Conservation (phyloP, 2,329 filamentous ascomycete genomes). For the Dactylellina drechsleri region DNA sequence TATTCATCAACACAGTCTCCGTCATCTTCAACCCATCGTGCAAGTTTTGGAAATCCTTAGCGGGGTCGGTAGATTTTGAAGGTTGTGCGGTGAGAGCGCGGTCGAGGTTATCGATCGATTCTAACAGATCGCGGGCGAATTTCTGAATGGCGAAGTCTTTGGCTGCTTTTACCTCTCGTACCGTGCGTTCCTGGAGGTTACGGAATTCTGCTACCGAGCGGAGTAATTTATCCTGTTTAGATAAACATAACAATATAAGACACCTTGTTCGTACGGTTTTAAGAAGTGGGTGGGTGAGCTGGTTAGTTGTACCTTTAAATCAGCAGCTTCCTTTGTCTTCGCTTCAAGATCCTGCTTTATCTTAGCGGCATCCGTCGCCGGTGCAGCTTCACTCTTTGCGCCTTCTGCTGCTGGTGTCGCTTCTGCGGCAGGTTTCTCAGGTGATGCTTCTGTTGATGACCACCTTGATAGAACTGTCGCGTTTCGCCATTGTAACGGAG, state of each 20-base stretch:
- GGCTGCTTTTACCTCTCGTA: constrained; percentile 86
- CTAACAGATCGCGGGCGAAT: constrained; percentile 93
- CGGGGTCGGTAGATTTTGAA: constrained; percentile 67
- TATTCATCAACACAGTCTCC: constrained; percentile 84
- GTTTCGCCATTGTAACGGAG: constrained; percentile 51
- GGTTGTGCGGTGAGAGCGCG: constrained; percentile 85
- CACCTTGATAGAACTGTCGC: constrained; percentile 41
- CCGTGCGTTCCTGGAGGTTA: constrained; percentile 94
- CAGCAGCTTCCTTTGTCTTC: constrained; percentile 77
- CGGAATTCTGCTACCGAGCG: constrained; percentile 95
- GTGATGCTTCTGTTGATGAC: constrained; percentile 55
- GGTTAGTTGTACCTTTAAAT: constrained; percentile 77
- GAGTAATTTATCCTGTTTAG: constrained; percentile 86
- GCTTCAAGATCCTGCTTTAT: constrained; percentile 75
- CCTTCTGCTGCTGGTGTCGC: constrained; percentile 61
- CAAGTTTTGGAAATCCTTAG: constrained; percentile 75
- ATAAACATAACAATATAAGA: background rate
- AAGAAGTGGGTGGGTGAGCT: background rate
- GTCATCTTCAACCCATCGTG: constrained; percentile 96
- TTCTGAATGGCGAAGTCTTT: constrained; percentile 92
- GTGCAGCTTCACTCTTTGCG: constrained; percentile 60
- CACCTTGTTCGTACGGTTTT: constrained; percentile 1
- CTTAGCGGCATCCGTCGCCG: constrained; percentile 62
- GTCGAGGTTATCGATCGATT: constrained; percentile 96
- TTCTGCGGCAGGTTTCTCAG: constrained; percentile 59